Base-by-base conservation (phyloP, 106 monocot species). In the Allium fistulosum region DNA sequence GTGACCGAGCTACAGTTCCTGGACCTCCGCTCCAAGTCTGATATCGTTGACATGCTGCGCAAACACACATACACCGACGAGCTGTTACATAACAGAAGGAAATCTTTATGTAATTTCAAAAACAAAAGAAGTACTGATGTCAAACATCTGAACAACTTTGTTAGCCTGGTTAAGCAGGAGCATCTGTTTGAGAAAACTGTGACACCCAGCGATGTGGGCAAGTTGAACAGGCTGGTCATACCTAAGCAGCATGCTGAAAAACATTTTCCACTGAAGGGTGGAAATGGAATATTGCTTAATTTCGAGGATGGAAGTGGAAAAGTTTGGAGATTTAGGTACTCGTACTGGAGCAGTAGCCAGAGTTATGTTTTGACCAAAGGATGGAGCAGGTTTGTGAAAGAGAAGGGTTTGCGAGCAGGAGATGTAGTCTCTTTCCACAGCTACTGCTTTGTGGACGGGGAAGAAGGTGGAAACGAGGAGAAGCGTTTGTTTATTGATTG, bases 321-420 rank as follows among this genome's bases (percentile, higher is more conserved):
- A 62, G 81, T 80, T 17, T 93, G 93, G 93, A 63, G 86, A 50
- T 89, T 93, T 66, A 71, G 88, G 48, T 93, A 89, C 78, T 93
- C 93, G 2, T 93, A 89, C 73, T 93, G 93, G 93, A 88, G 89
- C 63, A 93, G 93, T 55, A 93, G 93, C 79, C 93, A 93, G 86
- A 93, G 93, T 69, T 93, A 93, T 73, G 93, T 93, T 51, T 76
- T 93, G 9, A 93, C 93, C 17, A 93, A 89, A 53, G 93, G 93
- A 5, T 93, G 93, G 93, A 93, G 89, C 77, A 73, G 89, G 47
- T 93, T 93, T 26, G 93, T 93, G 27, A 93, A 89, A 71, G 93
- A 94, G 72, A 94, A 89, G 75, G 48, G 61, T 37, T 73, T 89
- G 53, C 79, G 72, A 18, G 76, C 93, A 14, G 87, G 87, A 0